Conservation (phyloP, 345 rosid species). For the Murraya koenigii region DNA sequence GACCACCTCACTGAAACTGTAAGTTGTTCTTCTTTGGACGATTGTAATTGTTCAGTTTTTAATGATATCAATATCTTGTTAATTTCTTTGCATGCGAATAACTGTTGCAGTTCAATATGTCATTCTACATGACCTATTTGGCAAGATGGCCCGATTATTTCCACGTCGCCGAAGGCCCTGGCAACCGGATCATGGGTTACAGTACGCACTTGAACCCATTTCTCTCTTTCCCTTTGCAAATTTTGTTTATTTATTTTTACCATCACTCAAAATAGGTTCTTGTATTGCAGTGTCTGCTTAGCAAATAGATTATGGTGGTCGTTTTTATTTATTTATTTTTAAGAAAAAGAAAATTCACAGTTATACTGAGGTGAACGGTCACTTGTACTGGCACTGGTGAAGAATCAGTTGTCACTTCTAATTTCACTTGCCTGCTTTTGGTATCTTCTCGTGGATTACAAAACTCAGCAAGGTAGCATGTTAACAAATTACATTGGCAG, state of each 20-base stretch:
- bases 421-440: not conserved
- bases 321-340: not conserved
- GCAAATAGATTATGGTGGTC: not conserved
- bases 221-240: not conserved
- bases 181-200: constrained; percentile 81
- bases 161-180: constrained; percentile 87
- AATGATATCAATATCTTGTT: not conserved
- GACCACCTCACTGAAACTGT: constrained; percentile 98
- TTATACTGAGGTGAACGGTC: not conserved
- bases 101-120: constrained; percentile 78
- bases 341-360: not conserved
- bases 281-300: not conserved
- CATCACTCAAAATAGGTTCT: not conserved
- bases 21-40: not conserved
- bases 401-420: not conserved
- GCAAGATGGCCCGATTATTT: constrained; percentile 98
- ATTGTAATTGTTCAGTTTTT: not conserved
- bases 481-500: not conserved
- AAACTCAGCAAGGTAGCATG: not conserved
- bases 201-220: constrained; percentile 35
- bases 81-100: not conserved
- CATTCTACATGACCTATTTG: constrained; percentile 93
- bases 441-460: not conserved
- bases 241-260: constrained; percentile 1
- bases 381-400: not conserved